phyloP scores from a whole-genome alignment of 2,329 filamentous ascomycete species.

The Huntiella abstrusa region DNA sequence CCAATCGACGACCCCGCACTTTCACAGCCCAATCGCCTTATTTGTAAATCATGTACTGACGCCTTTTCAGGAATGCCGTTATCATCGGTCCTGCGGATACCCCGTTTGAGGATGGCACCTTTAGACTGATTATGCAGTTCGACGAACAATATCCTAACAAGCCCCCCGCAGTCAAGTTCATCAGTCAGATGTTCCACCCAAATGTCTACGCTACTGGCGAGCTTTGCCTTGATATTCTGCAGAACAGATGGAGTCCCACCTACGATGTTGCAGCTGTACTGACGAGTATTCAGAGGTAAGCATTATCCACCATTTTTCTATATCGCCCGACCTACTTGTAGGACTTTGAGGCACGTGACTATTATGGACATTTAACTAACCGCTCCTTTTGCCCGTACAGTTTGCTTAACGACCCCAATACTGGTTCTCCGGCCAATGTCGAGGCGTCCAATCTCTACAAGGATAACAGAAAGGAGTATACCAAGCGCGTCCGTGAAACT shows the following conservation, averaged over 20 bases:
- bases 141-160: constrained; percentile 99
- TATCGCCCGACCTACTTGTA: background rate
- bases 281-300: constrained; percentile 89
- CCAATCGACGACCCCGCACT: no score
- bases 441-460: constrained; percentile 98
- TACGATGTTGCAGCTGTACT: constrained; percentile 95
- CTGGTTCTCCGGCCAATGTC: constrained; percentile 92
- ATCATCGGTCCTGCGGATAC: constrained; percentile 96
- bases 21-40: no score
- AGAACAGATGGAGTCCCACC: constrained; percentile 96
- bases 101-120: constrained; percentile 95
- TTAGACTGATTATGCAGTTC: constrained; percentile 95
- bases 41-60: constrained; percentile 1
- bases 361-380: background rate
- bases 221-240: constrained; percentile 86
- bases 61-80: constrained; percentile 64
- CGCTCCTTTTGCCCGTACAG: constrained; percentile 25
- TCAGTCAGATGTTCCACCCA: constrained; percentile 97
- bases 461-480: constrained; percentile 92
- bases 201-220: constrained; percentile 97
- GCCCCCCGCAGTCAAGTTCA: constrained; percentile 92
- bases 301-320: background rate
- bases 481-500: constrained; percentile 83
- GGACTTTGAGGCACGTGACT: background rate
- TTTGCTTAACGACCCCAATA: constrained; percentile 93